Evolutionary conservation across 2,329 filamentous ascomycete species (phyloP), one percentile per base, ranked within the genome.

Genomic region (Diaporthe vexans): DNA sequence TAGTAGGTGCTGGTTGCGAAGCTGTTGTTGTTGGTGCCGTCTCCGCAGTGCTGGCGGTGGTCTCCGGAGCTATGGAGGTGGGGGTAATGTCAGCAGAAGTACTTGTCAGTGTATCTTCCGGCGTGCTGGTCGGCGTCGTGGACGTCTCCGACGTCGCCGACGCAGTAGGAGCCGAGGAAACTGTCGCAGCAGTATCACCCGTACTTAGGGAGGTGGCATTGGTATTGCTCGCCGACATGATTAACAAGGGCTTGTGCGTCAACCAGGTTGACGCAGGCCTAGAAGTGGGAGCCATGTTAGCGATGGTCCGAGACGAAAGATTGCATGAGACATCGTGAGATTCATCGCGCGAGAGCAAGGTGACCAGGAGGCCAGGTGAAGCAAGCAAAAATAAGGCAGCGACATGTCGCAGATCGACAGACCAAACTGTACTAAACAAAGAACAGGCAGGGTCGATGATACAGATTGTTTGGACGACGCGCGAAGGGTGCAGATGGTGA

Each of bases 231-330:
- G 63, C 63, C 63, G 75, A 59, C 75, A 76, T 76, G 37, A 68
- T 75, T 58, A 73, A 73, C 15, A 63, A 63, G 8, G 48, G 52
- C 43, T 59, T 65, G n/a, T 52, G 26, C 43, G 59, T 68, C 56
- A 58, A 61, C 26, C 63, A 72, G 46, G 70, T 72, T 61, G 75
- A 71, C 33, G 65, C 26, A 61, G 63, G 65, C 52, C 75, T 76
- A 57, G 51, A 48, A 57, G 57, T 67, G 33, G 73, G 75, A 52
- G 73, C 70, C 75, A 76, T 76, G 73, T 76, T 76, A 76, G 75
- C 69, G 43, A 54, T 65, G 69, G 24, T 61, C 40, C 48, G 59
- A 70, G 65, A 37, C 46, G 13, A 40, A 40, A 67, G 46, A 52
- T 37, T 67, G 35, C 46, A 67, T 29, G 46, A 67, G 46, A 37